Percentiles rank a stretch among this genome's conserved stretches.
These are phyloP conservation scores for Syzygium oleosum DNA, from an alignment of 345 rosid species.

Conservation along the genomic window DNA sequence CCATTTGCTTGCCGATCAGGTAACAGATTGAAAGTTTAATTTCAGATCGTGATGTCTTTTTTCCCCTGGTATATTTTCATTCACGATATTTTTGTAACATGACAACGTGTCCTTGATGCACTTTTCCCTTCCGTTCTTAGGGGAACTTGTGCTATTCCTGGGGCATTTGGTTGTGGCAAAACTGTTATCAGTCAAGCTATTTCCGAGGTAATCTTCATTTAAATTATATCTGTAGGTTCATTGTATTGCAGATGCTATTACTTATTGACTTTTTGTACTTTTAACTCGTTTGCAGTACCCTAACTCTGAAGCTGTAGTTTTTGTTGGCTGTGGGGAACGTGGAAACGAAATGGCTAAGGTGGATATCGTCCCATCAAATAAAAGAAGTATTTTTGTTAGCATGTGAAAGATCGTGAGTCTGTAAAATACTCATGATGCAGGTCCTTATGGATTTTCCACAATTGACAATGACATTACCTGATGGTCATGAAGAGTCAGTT, in stretches of 20 bases:
- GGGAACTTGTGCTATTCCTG: slow-evolving; percentile 99
- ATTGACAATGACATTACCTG: slow-evolving; percentile 98
- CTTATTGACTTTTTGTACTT: neutral
- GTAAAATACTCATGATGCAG: slow-evolving; percentile 18
- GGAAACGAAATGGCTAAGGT: too few relatives aligned
- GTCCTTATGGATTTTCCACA: slow-evolving; percentile 99
- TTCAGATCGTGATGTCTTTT: neutral
- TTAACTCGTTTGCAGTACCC: too few relatives aligned
- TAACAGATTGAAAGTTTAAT: slow-evolving; percentile 10
- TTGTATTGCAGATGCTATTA: slow-evolving; percentile 1
- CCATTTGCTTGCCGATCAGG: slow-evolving; percentile 96
- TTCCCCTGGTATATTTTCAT: too few relatives aligned
- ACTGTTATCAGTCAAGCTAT: slow-evolving; percentile 98
- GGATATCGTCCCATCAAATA: too few relatives aligned
- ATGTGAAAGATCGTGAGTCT: neutral
- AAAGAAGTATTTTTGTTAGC: neutral
- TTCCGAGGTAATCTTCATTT: slow-evolving; percentile 57
- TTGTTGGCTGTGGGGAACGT: too few relatives aligned
- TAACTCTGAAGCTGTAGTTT: too few relatives aligned
- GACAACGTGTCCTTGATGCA: slow-evolving; percentile 98
- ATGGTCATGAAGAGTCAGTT: slow-evolving; percentile 99
- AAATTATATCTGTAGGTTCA: neutral
- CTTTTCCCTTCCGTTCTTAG: slow-evolving; percentile 99
- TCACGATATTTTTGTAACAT: slow-evolving; percentile 1
- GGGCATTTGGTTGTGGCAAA: slow-evolving; percentile 99